Evolutionary conservation across 805 yeast species (phyloP), one percentile per base, ranked within the genome.

Genomic region (Nakazawaea peltata): DNA sequence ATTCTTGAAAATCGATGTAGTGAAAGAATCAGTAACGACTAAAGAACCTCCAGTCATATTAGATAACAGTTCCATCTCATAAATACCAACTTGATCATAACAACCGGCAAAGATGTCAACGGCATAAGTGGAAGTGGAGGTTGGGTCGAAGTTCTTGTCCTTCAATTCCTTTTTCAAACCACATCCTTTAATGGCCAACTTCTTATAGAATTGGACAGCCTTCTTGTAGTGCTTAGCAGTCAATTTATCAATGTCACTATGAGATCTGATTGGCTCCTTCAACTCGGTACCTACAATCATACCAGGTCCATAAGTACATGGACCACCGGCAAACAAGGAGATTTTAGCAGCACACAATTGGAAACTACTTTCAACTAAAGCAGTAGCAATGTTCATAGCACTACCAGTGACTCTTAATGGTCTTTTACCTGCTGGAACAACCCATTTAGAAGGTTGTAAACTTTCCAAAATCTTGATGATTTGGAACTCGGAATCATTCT

Each of bases 261-360:
- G 99, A 7, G 98, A 92, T 67, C 99, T 77, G 49, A 92, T 82
- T 32, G 98, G 96, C 60, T 92, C 98, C 55, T 84, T 83, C 56
- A 92, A 71, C 57, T 87, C 92, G 17, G 81, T 77, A 30, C 90
- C 85, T 19, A 92, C 99, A 46, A 92, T 86, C 55, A 84, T 65
- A 48, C 99, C 99, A 10, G 99, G 97, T 30, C 81, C 82, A 53
- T 82, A 77, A 30, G 98, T 92, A 56, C 96, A 80, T 32, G 96
- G 94, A 43, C 98, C 99, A 36, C 90, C 94, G 27, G 95, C 77
- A 52, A 92, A 92, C 41, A 92, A 67, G 67, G 86, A 78, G 47
- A 92, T 70, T 56, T 97, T 77, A 12, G 94, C 87, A 33, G 97
- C 95, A 47, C 78, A 75, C 39, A 84, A 87, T 34, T 87, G 78